phyloP scores from a whole-genome alignment of 257 asterid species.

The Nicotiana paniculata region DNA sequence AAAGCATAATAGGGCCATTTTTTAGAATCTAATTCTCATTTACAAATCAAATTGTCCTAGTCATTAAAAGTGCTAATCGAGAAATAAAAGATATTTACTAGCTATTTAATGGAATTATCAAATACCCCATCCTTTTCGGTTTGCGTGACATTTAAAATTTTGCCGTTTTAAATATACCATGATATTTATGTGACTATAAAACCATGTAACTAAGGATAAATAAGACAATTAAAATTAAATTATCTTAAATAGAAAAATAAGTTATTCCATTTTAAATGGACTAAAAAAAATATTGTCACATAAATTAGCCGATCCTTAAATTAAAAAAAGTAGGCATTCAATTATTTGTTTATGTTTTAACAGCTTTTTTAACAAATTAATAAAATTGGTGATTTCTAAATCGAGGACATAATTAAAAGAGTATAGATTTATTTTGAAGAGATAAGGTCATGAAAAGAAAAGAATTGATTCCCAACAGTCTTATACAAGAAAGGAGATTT shows the following conservation, averaged over 20 bases:
- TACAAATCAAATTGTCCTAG: background rate
- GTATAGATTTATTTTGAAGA: background rate
- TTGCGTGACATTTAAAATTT: background rate
- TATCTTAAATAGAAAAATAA: too few relatives aligned
- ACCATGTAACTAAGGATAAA: too few relatives aligned
- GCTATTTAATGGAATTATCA: background rate
- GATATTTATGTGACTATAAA: too few relatives aligned
- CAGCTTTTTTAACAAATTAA: too few relatives aligned
- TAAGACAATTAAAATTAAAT: too few relatives aligned
- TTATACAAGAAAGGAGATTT: background rate
- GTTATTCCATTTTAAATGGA: too few relatives aligned
- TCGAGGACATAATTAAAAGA: background rate
- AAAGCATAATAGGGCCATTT: background rate
- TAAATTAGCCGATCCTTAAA: too few relatives aligned
- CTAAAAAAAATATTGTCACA: too few relatives aligned
- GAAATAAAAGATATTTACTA: background rate
- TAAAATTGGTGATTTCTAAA: background rate
- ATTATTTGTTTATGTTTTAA: too few relatives aligned
- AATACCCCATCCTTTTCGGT: background rate
- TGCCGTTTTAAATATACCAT: rapidly evolving
- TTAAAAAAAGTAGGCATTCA: too few relatives aligned
- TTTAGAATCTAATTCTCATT: background rate
- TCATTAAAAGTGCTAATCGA: background rate
- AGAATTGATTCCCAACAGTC: background rate
- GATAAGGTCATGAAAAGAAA: background rate